Evolutionary conservation across 495 filamentous ascomycete genomes (phyloP).

Genomic region (Lophiostoma macrostomum): DNA sequence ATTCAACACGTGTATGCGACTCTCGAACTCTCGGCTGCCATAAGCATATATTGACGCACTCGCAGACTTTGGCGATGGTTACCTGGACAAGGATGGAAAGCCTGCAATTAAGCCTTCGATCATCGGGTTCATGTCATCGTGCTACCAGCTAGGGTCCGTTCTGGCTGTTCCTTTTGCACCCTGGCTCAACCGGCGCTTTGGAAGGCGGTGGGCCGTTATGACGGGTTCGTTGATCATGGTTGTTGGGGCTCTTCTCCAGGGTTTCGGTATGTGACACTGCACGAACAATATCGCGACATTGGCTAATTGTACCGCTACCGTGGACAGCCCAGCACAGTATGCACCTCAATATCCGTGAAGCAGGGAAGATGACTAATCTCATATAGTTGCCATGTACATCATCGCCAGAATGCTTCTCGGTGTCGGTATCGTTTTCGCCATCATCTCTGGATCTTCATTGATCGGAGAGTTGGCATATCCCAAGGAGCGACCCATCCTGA

Average conservation of each 20-base stretch:
- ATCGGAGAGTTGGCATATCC: slow-evolving; percentile 26
- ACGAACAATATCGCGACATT: too few relatives aligned
- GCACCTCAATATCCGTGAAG: not conserved
- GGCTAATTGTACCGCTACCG: too few relatives aligned
- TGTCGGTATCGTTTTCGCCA: slow-evolving; percentile 21
- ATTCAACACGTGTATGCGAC: slow-evolving; percentile 22
- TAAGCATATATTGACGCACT: not conserved
- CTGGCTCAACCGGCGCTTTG: slow-evolving; percentile 17
- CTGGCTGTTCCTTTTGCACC: slow-evolving; percentile 22
- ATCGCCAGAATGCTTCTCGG: slow-evolving; percentile 25
- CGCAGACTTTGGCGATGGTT: slow-evolving; percentile 18
- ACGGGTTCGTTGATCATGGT: slow-evolving; percentile 15
- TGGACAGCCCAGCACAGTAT: slow-evolving; percentile 11
- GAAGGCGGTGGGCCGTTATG: slow-evolving; percentile 18
- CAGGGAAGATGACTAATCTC: not conserved
- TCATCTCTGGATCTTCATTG: slow-evolving; percentile 20
- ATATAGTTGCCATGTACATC: slow-evolving; percentile 24
- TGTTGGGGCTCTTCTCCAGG: slow-evolving; percentile 19
- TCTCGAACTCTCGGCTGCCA: not conserved
- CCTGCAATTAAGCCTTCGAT: slow-evolving; percentile 8
- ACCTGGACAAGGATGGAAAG: slow-evolving; percentile 15
- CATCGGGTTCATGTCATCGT: slow-evolving; percentile 24
- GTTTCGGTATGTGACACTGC: too few relatives aligned
- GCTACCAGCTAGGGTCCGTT: slow-evolving; percentile 27
- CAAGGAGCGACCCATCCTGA: slow-evolving; percentile 24